Base-by-base conservation (phyloP, 345 rosid genomes). In the Litchi chinensis region DNA sequence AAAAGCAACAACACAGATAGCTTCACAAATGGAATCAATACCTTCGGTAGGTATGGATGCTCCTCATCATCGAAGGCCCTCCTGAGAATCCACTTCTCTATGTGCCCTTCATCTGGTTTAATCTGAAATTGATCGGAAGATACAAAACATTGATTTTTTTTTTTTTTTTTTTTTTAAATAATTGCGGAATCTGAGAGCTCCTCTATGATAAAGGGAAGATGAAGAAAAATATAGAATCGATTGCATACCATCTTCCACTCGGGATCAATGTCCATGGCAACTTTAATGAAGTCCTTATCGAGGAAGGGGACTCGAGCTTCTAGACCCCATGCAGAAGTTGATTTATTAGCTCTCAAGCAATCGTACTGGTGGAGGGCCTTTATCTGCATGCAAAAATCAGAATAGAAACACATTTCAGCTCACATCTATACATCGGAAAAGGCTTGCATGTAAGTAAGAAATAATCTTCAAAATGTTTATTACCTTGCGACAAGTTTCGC, bases 321-420 rank as follows among this genome's bases (percentile, higher is more conserved):
- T 72, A 95, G 73, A 22, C 99, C 99, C 97, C 97, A 93, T 0
- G 96, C 99, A 16, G 99, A 95, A 8, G 99, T 92, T 57, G 99
- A 10, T 82, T 95, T 95, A 89, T 95, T 93, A 48, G 99, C 98
- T 85, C 99, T 89, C 89, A 89, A 64, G 85, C 99, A 95, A 21
- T 95, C 99, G 68, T 95, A 93, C 78, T 86, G 91, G 71, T 95
- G 97, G 68, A 92, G 94, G 59, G 98, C 98, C 86, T 93, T 95
- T 71, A 95, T 92, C 98, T 95, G 82, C 84, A 81, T 28, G 73
- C 10, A 68, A 76, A 13, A 4, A 56, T 57, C 48, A 70, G n/a
- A 62, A 73, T 15, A 44, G 16, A 68, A 12, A 22, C 12, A 43
- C 8, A 16, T 8, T 8, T 22, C 66, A 26, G 57, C 6, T 68